A percentile compares a stretch with the other conserved stretches of the same genome.
phyloP scores from a whole-genome alignment of 163 green algal genomes.

The Scenedesmus sp. region DNA sequence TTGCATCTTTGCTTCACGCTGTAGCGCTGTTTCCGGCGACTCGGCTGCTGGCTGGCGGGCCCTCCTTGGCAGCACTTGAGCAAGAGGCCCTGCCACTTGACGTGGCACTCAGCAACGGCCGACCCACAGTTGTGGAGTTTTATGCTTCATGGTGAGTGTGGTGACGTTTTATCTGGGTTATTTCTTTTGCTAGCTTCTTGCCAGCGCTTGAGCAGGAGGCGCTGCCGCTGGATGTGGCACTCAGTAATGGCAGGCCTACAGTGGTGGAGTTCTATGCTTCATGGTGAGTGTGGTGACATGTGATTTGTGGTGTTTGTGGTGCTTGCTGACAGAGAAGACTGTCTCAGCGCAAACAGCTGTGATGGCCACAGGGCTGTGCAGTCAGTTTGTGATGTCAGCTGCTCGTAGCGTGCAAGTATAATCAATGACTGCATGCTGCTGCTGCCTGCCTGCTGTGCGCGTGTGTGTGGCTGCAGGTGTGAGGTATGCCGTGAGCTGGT shows the following conservation, averaged over 20 bases:
- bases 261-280: constrained; percentile 98
- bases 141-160: constrained; percentile 91
- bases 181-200: constrained; percentile 75
- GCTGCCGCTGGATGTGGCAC: constrained; percentile 79
- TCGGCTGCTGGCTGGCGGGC: constrained; percentile 59
- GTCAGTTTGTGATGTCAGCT: neutral
- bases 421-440: neutral
- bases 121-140: constrained; percentile 96
- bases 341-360: neutral
- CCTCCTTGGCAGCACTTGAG: constrained; percentile 83
- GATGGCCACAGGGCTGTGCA: neutral
- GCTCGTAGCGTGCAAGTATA: neutral
- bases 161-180: constrained; percentile 54
- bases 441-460: neutral
- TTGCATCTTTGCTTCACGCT: no score
- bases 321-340: no score
- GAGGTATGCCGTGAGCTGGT: constrained; percentile 91
- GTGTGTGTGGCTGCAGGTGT: constrained; percentile 66
- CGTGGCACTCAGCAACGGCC: constrained; percentile 71
- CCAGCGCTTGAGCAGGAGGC: constrained; percentile 73
- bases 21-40: constrained; percentile 74
- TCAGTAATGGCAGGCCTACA: constrained; percentile 89
- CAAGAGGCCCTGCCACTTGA: constrained; percentile 63
- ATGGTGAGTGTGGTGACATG: constrained; percentile 67
- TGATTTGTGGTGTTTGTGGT: no score